Conservation (phyloP, 2,329 filamentous ascomycete genomes). For the Chaetomium sp. region DNA sequence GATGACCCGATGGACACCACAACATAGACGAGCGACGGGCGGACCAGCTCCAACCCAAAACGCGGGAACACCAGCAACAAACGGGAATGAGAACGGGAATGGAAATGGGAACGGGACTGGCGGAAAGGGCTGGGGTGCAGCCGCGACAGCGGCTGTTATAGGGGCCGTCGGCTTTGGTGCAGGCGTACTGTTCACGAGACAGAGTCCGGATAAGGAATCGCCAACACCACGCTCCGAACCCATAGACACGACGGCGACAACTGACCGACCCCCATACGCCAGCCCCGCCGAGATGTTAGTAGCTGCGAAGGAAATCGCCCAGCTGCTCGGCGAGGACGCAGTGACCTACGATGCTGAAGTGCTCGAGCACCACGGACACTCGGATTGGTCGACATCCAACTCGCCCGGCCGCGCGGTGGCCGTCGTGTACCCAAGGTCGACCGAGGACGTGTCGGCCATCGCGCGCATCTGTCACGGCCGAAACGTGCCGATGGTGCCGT, state of each 20-base stretch:
- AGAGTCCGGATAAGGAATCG: neutral
- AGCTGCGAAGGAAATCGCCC: slow-evolving; percentile 50
- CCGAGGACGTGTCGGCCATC: slow-evolving; percentile 57
- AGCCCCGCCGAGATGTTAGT: slow-evolving; percentile 26
- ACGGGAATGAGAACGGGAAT: neutral
- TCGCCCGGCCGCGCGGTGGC: slow-evolving; percentile 57
- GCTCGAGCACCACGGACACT: slow-evolving; percentile 58
- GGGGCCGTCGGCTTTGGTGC: slow-evolving; percentile 7
- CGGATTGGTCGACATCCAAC: slow-evolving; percentile 66
- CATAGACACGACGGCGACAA: neutral
- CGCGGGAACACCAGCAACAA: too few species aligned
- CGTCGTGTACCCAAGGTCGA: slow-evolving; percentile 57
- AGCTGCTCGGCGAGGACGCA: slow-evolving; percentile 48
- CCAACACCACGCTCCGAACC: neutral
- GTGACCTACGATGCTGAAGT: slow-evolving; percentile 60
- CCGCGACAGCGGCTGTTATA: neutral
- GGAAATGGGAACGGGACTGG: neutral
- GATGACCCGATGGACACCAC: neutral
- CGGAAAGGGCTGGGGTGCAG: neutral
- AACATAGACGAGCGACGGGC: neutral
- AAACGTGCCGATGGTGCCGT: slow-evolving; percentile 64
- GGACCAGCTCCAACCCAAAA: neutral
- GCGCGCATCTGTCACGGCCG: slow-evolving; percentile 56
- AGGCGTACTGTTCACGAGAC: slow-evolving; percentile 1
- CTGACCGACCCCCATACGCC: slow-evolving; percentile 13